These are phyloP conservation scores for Pestalotiopsis fici DNA, from an alignment of 2,329 filamentous ascomycete genomes.

Conservation along the genomic window DNA sequence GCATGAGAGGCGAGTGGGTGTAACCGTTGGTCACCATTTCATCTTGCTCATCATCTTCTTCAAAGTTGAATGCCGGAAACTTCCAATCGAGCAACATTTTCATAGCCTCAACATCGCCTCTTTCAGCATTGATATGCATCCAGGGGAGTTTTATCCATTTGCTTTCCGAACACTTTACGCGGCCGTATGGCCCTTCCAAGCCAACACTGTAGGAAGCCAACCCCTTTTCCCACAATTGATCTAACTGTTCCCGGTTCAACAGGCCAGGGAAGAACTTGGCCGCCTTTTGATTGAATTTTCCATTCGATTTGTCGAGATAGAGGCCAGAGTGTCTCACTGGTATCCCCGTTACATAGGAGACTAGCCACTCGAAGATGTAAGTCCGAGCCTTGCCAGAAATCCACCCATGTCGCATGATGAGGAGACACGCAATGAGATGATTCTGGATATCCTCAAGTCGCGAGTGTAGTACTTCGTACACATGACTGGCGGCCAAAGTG, in stretches of 20 bases:
- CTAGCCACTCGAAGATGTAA: background rate
- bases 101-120: background rate
- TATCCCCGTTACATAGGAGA: background rate
- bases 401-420: background rate
- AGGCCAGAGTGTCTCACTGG: background rate
- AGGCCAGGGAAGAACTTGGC: background rate
- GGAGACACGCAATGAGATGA: background rate
- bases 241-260: background rate
- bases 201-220: background rate
- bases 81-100: background rate
- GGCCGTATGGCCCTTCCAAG: background rate
- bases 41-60: background rate
- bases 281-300: background rate
- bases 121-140: background rate
- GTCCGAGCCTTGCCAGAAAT: background rate
- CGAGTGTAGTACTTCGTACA: background rate
- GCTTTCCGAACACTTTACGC: background rate
- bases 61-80: background rate
- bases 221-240: background rate
- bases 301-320: background rate
- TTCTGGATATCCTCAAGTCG: background rate
- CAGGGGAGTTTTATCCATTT: background rate
- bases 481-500: background rate
- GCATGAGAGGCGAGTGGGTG: background rate
- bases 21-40: background rate